Conservation (phyloP, 1,284 basidiomycete genomes). For the Microbotryum saponariae region DNA sequence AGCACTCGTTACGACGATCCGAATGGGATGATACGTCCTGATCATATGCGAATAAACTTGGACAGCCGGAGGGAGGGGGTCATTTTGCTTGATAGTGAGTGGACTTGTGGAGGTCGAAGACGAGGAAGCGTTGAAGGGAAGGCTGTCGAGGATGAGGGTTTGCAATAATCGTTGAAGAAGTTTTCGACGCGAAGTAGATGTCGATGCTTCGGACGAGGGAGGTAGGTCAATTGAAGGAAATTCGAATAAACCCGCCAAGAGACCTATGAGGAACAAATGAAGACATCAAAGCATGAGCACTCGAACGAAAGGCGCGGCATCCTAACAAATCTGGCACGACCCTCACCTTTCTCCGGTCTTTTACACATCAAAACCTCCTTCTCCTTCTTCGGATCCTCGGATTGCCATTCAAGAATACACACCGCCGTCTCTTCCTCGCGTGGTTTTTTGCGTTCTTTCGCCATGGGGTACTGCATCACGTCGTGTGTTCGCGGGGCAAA, state of each 20-base stretch:
- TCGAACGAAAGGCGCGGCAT: slow-evolving; percentile 14
- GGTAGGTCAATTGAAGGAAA: slow-evolving; percentile 55
- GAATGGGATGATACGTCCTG: slow-evolving; percentile 76
- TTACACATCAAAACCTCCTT: slow-evolving; percentile 67
- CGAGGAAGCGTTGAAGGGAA: not conserved
- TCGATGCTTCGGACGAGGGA: slow-evolving; percentile 3
- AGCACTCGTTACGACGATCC: slow-evolving; percentile 27
- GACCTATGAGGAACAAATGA: slow-evolving; percentile 49
- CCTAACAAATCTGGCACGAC: slow-evolving; percentile 3
- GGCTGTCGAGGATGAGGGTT: slow-evolving; percentile 11
- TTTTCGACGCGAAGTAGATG: slow-evolving; percentile 4
- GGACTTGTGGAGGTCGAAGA: slow-evolving; percentile 9
- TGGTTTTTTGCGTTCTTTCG: slow-evolving; percentile 69
- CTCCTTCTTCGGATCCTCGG: slow-evolving; percentile 36
- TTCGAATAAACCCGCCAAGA: slow-evolving; percentile 78
- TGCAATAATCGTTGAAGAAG: slow-evolving; percentile 11
- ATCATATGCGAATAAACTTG: slow-evolving; percentile 87
- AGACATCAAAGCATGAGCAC: slow-evolving; percentile 3
- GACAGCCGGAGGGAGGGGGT: slow-evolving; percentile 45
- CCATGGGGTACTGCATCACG: slow-evolving; percentile 79
- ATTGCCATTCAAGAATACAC: slow-evolving; percentile 69
- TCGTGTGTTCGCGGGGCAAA: slow-evolving; percentile 25
- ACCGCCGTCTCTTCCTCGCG: slow-evolving; percentile 79
- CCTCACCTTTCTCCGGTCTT: slow-evolving; percentile 68
- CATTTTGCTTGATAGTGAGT: slow-evolving; percentile 21